Base-by-base conservation (phyloP, 2,329 filamentous ascomycete genomes). In the Cladophialophora exuberans region DNA sequence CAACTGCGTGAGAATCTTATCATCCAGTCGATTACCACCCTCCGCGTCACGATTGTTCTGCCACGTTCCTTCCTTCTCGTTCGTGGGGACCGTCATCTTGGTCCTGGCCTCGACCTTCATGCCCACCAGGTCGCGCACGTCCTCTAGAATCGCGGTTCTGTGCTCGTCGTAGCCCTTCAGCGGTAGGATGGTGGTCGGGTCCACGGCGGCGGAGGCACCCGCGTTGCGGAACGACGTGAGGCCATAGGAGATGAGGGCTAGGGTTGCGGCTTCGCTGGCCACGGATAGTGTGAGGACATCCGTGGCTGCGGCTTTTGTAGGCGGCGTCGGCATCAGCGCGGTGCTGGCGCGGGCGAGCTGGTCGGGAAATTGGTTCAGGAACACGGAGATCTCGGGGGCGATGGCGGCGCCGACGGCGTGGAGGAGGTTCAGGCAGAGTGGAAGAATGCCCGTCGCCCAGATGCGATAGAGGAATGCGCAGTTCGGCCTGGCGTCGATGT, bases 381-480 rank as follows among this genome's bases (percentile, higher is more conserved):
- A 95, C 54, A 86, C 86, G 0, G 88, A 83, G 4, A 97, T 84
- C 70, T 99, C 94, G 0, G 87, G 84, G 0, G 91, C 92, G 42
- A 96, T 84, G 1, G 89, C 88, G 1, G 85, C 81, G 9, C 91
- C 90, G 15, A 99, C 84, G 9, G 89, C 85, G 56, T 87, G 84
- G 17, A 99, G 81, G 23, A 99, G 79, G 70, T 97, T 97, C 39
- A 99, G 81, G 57, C 93, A 87, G 15, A 99, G 76, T 0, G 94
- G 94, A 3, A 99, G 78, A 54, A 97, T 82, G 1, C 90, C 94
- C 62, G 89, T 88, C 17, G 85, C 84, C 94, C 94, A 99, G 66
- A 97, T 92, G 48, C 83, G 82, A 74, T 96, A 96, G 67, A 96
- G 85, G 22, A 93, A 85, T 59, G 85, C 83, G 0, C 82, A 74